Evolutionary conservation across 345 rosid genomes (phyloP), one percentile per base, ranked within the genome.

Genomic region (Salix suchowensis): DNA sequence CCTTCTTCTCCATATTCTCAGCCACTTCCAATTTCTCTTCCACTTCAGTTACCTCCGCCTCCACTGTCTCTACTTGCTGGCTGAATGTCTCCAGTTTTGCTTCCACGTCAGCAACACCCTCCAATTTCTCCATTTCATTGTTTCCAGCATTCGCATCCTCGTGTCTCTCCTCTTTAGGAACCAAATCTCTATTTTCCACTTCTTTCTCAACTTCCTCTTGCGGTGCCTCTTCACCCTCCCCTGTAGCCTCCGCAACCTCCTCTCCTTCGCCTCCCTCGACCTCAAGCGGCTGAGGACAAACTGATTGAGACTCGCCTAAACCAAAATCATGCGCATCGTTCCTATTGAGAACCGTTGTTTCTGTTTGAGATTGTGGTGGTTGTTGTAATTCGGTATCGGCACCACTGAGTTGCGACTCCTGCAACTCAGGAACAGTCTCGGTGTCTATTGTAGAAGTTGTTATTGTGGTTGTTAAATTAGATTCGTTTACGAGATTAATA

Each of bases 401-500:
- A 36, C 23, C 37, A 18, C 44, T 30, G 30, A 55, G 30, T 21
- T 40, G 44, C 67, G 37, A 26, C 18, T 58, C 46, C 3, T 32
- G 42, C 69, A 70, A 62, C 78, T 77, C 87, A 46, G 74, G 12
- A 16, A 16, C 70, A 2, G 80, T 14, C 52, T 54, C 77, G 10
- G 68, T 18, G 61, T 46, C 60, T 73, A 46, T 15, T 13, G 23
- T 68, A 21, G 60, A 32, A 23, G 65, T 24, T 6, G 24, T 37
- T 68, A 39, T 21, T 11, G 70, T 37, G 14, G 70, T 2, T 8
- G 61, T 65, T 36, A 65, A 18, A 19, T 24, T 46, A 65, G 77
- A 65, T 15, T 66, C 79, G 76, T 74, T 71, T 34, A 76, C 78
- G 50, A 74, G 70, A 71, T 37, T 77, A 68, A 62, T 55, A 68